A percentile compares a stretch with the other conserved stretches of the same genome.
Evolutionary conservation across 1,139 yeast species (phyloP).

Genomic region (Lodderomyces beijingensis): DNA sequence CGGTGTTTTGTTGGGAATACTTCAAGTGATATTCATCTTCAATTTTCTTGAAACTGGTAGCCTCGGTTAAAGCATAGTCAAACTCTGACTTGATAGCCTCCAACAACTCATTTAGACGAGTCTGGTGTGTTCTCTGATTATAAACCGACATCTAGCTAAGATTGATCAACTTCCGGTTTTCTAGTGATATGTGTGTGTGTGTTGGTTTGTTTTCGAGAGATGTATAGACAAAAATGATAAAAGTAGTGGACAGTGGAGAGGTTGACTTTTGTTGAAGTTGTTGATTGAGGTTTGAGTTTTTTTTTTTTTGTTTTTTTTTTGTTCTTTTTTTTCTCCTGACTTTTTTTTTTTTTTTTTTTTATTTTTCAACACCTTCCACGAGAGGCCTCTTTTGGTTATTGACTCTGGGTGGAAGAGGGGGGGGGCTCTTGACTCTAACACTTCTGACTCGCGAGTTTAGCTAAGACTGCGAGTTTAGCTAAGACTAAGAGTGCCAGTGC

Average conservation of each 20-base stretch:
- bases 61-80: constrained; percentile 81
- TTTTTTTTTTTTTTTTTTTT: neutral
- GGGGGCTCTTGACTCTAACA: no score
- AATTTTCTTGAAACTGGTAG: constrained; percentile 80
- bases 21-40: constrained; percentile 92
- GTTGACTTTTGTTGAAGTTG: neutral
- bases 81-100: constrained; percentile 94
- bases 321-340: neutral
- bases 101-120: constrained; percentile 67
- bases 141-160: constrained; percentile 18
- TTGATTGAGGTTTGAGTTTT: constrained; percentile 1
- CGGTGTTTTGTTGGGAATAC: constrained; percentile 87
- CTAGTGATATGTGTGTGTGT: neutral
- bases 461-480: no score
- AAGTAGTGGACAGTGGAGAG: neutral
- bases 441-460: no score
- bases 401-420: no score
- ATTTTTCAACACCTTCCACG: no score
- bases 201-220: neutral
- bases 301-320: constrained; percentile 1
- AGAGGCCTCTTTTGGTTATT: no score
- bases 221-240: no score
- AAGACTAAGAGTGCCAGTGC: no score
- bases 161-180: no score
- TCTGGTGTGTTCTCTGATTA: constrained; percentile 42